Evolutionary conservation across 257 asterid species (phyloP), one percentile per base, ranked within the genome.

Genomic region (Gentiana macrophylla): DNA sequence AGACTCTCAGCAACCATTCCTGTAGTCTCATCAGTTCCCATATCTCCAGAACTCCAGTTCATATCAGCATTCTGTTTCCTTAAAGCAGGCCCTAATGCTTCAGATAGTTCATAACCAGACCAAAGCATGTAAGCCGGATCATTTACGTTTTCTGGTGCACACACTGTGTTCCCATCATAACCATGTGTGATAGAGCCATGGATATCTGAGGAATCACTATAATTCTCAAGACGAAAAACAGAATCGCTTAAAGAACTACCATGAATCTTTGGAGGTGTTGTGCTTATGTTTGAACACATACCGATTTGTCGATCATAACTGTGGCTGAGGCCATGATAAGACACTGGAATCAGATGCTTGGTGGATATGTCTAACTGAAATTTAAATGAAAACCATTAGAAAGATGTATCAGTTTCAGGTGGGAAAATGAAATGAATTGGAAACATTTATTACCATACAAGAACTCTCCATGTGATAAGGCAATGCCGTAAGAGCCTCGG

Each of bases 101-200:
- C 98, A 56, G 73, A 83, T 59, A 91, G 86, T 73, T 91, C 98
- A 56, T 75, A 82, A 61, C 94, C 96, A 62, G 81, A 79, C 68
- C 72, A 70, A 67, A 80, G 81, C 70, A 80, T 73, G 69, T 78
- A 72, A 67, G 98, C 80, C 53, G 72, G 32, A 67, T 67, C 67
- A 60, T 62, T 66, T 63, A 36, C 47, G 50, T 52, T 51, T 63
- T 70, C 74, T 2, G 69, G 64, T 35, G 59, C 69, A 62, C 46
- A 60, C 12, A 69, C 51, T 38, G 9, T 24, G 15, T 48, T 70
- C 37, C 52, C 69, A 58, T 50, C 71, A 62, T 62, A 69, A 55
- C 64, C 72, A 67, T 52, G 59, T 62, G 70, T 52, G 66, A 73
- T 56, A 44, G 69, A 63, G 61, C 57, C 67, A 8, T 61, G 67